These are phyloP conservation scores for Ilyonectria robusta DNA, from an alignment of 2,329 filamentous ascomycete species.

Conservation along the genomic window DNA sequence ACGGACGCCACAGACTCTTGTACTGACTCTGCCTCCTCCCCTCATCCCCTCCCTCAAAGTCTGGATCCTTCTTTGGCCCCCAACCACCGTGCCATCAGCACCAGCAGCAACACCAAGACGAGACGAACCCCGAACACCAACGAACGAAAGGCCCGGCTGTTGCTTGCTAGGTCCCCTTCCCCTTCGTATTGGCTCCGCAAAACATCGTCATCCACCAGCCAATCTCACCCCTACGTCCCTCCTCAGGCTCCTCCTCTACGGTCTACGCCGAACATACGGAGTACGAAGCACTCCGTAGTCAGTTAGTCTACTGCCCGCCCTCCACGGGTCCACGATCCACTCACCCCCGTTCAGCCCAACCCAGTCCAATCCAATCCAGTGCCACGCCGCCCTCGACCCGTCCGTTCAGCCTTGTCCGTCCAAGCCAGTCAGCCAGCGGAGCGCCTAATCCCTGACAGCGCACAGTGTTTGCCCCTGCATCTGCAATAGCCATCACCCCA, in stretches of 20 bases:
- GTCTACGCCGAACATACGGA: not conserved
- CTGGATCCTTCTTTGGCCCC: slow-evolving; percentile 23
- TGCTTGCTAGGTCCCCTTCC: slow-evolving; percentile 22
- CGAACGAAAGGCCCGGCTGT: slow-evolving; percentile 10
- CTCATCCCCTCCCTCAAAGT: slow-evolving; percentile 24
- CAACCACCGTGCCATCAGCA: slow-evolving; percentile 21
- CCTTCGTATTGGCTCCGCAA: slow-evolving; percentile 31
- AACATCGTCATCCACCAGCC: slow-evolving; percentile 26
- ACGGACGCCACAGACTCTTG: slow-evolving; percentile 3
- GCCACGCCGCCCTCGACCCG: slow-evolving; percentile 27
- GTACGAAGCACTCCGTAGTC: not conserved
- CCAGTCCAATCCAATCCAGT: slow-evolving; percentile 25
- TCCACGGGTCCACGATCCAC: slow-evolving; percentile 3
- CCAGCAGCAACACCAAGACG: slow-evolving; percentile 12
- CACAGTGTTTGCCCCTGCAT: slow-evolving; percentile 44
- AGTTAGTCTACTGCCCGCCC: not conserved
- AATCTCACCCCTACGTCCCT: slow-evolving; percentile 20
- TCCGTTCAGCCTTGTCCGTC: slow-evolving; percentile 33
- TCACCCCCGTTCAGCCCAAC: slow-evolving; percentile 16
- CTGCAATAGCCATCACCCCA: slow-evolving; percentile 40
- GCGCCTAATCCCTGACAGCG: slow-evolving; percentile 32
- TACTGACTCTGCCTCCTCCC: not conserved
- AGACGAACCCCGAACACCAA: slow-evolving; percentile 23
- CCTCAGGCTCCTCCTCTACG: slow-evolving; percentile 23
- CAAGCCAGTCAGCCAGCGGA: slow-evolving; percentile 33